Conservation (phyloP, 2,329 filamentous ascomycete species). For the Dothiorella sarmentorum region DNA sequence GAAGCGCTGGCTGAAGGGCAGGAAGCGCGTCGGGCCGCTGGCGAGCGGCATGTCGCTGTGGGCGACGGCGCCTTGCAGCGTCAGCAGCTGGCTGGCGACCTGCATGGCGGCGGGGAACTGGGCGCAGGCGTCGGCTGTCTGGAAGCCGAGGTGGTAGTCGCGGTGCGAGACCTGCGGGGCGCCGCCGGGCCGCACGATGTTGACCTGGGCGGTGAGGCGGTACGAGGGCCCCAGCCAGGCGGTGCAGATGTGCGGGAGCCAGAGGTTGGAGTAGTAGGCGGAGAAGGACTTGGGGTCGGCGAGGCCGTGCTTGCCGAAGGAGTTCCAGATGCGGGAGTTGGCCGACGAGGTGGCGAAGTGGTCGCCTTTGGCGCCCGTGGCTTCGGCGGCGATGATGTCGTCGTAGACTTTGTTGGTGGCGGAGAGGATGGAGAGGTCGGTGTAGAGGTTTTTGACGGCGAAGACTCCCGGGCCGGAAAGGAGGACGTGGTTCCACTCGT, state of each 20-base stretch:
- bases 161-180: constrained; percentile 57
- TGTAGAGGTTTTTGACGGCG: constrained; percentile 54
- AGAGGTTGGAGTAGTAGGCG: constrained; percentile 59
- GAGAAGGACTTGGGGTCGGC: constrained; percentile 53
- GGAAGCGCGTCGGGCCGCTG: constrained; percentile 57
- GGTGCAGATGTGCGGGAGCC: constrained; percentile 51
- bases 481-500: constrained; percentile 60
- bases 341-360: constrained; percentile 57
- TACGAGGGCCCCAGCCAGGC: constrained; percentile 60
- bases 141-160: constrained; percentile 64
- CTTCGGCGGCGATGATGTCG: constrained; percentile 48
- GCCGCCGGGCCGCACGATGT: constrained; percentile 59
- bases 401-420: constrained; percentile 48
- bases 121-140: constrained; percentile 47
- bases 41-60: constrained; percentile 59
- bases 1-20: constrained; percentile 60
- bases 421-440: constrained; percentile 41
- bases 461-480: constrained; percentile 58
- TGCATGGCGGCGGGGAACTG: constrained; percentile 54
- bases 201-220: constrained; percentile 60
- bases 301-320: constrained; percentile 59
- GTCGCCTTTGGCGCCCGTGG: constrained; percentile 48
- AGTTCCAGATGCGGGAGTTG: constrained; percentile 65
- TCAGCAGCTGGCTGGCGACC: constrained; percentile 54
- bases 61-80: constrained; percentile 61